Base-by-base conservation (phyloP, 2,329 filamentous ascomycete species). In the Plectosphaerella plurivora region DNA sequence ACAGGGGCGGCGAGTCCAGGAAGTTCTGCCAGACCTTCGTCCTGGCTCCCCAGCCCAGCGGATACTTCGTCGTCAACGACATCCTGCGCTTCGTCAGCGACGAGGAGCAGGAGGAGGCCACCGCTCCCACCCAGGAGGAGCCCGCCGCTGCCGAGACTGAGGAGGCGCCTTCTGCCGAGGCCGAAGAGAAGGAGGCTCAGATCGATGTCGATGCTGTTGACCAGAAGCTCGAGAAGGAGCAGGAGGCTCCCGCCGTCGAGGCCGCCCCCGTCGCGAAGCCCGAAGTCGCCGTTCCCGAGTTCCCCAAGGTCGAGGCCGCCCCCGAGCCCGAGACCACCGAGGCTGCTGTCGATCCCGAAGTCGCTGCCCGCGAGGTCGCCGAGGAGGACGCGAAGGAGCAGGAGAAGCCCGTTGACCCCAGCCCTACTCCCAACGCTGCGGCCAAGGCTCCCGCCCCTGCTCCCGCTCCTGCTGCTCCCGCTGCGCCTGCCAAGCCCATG, bases 11-110 rank as follows among this genome's bases (percentile, higher is more conserved):
- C 58, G 89, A 94, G 54, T 90, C 93, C 65, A 92, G 89, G 78
- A 97, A 97, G 72, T 99, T 99, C 66, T 88, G 92, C 41, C 94
- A 99, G 79, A 97, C 93, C 50, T 99, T 99, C 63, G 90, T 99
- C 57, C 88, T 99, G 57, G 94, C 94, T 47, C 86, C 93, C 71
- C 94, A 99, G 75, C 91, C 91, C 48, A 96, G 93, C 53, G 94
- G 94, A 58, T 99, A 97, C 78, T 99, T 96, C 63, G 93, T 99
- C 35, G 83, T 99, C 63, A 99, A 99, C 72, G 94, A 99, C 67
- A 96, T 99, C 68, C 91, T 97, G 77, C 84, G 94, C 62, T 97
- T 95, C 73, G 86, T 99, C 60, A 85, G 87, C 59, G 90, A 94
- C 56, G 89, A 93, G 62, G 81, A 81, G 42, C 91, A 97, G 55